Base-by-base conservation (phyloP, 106 monocot genomes). In the Dendrobium nobile region DNA sequence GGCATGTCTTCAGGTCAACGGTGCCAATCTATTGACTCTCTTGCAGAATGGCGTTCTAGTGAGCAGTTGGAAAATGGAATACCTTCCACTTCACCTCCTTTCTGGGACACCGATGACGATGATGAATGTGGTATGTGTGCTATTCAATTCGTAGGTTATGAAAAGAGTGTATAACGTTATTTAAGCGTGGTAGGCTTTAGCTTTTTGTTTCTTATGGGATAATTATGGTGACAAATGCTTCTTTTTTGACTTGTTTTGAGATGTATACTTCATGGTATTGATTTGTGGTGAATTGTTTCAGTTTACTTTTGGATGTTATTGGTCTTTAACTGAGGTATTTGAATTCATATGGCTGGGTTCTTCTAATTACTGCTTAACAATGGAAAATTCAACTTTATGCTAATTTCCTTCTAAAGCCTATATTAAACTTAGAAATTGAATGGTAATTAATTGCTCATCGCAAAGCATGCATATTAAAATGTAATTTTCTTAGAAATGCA, bases 1-100 rank as follows among this genome's bases (percentile, higher is more conserved):
- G 78, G 70, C 33, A 41, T 44, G 22, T 72, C 82, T 24, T 48
- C 41, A 54, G 64, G 54, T 41, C 82, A 78, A 20, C 77, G 72
- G 68, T 78, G 82, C 55, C 82, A 65, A 7, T 83, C 82, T 22
- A 68, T 83, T 42, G 83, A 83, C 31, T 82, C 82, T 51, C 67
- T 82, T 48, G 82, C 61, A 19, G 83, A 78, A 44, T 79, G 83
- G 83, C 40, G 73, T 31, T 83, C 83, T 31, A 73, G 78, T 22
- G 83, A 79, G 47, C 83, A 83, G 73, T 59, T 83, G 78, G 83
- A 83, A 48, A 83, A 83, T 73, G 83, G 78, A 59, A 73, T 26
- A 45, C 83, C 83, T 17, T 83, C 83, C 13, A 83, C 83, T 44
- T 73, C 78, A 58, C 83, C 83, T 40, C 83, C 78, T 73, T 78